Base-by-base conservation (phyloP, 2,329 filamentous ascomycete genomes). In the Fusarium albosuccineum region DNA sequence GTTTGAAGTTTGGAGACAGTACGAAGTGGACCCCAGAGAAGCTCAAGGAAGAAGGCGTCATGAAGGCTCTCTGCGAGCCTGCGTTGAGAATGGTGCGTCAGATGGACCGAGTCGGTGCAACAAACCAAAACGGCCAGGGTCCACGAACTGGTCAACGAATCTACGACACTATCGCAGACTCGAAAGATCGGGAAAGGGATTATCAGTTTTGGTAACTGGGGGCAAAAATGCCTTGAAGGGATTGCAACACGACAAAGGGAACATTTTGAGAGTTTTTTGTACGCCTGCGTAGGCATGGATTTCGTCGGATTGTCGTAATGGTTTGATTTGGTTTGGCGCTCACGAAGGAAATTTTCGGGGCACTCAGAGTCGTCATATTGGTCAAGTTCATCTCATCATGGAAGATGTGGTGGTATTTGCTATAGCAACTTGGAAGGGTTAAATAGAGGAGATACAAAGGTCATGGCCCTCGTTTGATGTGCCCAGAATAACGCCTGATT, bases 71-170 rank as follows among this genome's bases (percentile, higher is more conserved):
- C 6, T 76, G 72, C 41, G 61, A 66, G 11, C 72, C 74, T 3
- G 75, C 73, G 0, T 36, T 79, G 6, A 63, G 57, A 3, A 77
- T 79, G 72, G 59, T 79, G 10, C 54, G 64, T 1, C 61, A 70
- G n/a, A 77, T 79, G 74, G 76, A 79, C 53, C 39, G 59, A 1
- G 63, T 79, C 11, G 78, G 78, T 1, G 34, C 45, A 5, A 65
- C 60, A 2, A 79, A 78, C 36, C 55, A 72, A 34, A 76, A 76
- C 27, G 66, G 60, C 0, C 62, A 71, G 40, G 60, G 60, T 1
- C 51, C 59, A 13, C 46, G 54, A 22, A 55, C 61, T 40, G 48
- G 54, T 29, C 51, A 46, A 45, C 54, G 49, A 4, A 41, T 40
- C 13, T 57, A 62, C 17, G 60, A 66, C 26, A 49, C 44, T 9